Percentiles rank a stretch among this genome's conserved stretches.
phyloP scores from a whole-genome alignment of 1,284 basidiomycete genomes.

The Calocybe gambosa region DNA sequence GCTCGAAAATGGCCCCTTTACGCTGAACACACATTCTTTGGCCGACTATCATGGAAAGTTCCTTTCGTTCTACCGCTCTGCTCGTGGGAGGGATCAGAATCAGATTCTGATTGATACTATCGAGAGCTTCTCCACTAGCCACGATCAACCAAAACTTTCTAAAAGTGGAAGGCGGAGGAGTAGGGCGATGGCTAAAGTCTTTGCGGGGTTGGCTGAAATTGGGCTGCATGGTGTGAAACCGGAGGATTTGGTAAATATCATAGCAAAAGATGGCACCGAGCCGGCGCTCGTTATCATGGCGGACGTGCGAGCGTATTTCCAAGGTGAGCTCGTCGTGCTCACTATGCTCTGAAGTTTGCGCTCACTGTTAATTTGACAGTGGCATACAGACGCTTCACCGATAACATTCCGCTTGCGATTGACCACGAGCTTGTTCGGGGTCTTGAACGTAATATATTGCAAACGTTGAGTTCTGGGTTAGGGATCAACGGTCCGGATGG shows the following conservation, averaged over 20 bases:
- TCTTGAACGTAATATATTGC: conserved; percentile 34
- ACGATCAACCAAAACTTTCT: neutral
- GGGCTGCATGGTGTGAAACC: conserved; percentile 37
- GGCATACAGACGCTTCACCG: conserved; percentile 61
- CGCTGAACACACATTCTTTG: conserved; percentile 52
- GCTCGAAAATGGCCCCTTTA: conserved; percentile 46
- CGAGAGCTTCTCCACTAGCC: neutral
- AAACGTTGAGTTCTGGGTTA: conserved; percentile 35
- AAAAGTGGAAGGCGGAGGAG: neutral
- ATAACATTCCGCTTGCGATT: conserved; percentile 58
- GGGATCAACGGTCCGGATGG: conserved; percentile 42
- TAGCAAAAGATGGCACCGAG: conserved; percentile 48
- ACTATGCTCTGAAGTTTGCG: too few relatives aligned
- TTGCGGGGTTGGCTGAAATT: conserved; percentile 38
- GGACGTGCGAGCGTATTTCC: conserved; percentile 66
- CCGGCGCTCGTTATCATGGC: conserved; percentile 62
- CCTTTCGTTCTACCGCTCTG: conserved; percentile 37
- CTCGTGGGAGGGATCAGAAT: conserved; percentile 26
- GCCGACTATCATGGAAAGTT: conserved; percentile 52
- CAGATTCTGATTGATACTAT: conserved; percentile 23
- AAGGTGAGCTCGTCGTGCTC: conserved; percentile 36
- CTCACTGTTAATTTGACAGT: too few relatives aligned
- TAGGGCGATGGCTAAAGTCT: conserved; percentile 27
- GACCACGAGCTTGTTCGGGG: conserved; percentile 56
- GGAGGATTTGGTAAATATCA: conserved; percentile 44